Evolutionary conservation across 2,329 filamentous ascomycete genomes (phyloP), one percentile per base, ranked within the genome.

Genomic region (Phialemoniopsis sp.): DNA sequence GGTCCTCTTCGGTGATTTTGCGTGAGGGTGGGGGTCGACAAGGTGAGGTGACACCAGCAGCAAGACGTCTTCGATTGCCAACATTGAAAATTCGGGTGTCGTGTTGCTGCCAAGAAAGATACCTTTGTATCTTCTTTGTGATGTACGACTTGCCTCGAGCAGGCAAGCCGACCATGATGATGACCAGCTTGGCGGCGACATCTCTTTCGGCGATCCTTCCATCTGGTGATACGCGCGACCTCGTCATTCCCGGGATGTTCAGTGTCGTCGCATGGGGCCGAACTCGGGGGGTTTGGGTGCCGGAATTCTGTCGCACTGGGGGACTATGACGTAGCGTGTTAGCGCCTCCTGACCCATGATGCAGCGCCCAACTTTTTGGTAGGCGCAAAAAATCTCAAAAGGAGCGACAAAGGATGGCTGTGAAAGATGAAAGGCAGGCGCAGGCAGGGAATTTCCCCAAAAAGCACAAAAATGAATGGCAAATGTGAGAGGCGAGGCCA

Each of bases 121-220:
- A 98, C 45, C 93, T 80, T 43, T 93, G 87, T 46, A 98, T 78
- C 68, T 98, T 98, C 72, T 97, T 97, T 45, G 93, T 97, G 55
- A 98, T 95, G 66, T 98, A 98, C 40, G 90, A 96, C 68, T 98
- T 98, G 58, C 93, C 93, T 54, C 93, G 77, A 9, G 93, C 93
- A 3, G 93, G 93, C 53, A 98, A 69, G 47, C 93, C 93, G 44
- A 98, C 93, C 93, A 98, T 98, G 60, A 98, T 82, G 54, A 98
- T 95, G 57, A 97, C 89, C 46, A 98, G 73, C 72, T 98, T 98
- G 31, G 93, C 87, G 36, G 90, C 93, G 36, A 98, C 87, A 74
- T 98, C 93, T 56, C 91, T 79, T 57, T 91, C 83, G 40, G 93
- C 85, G 52, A 98, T 98, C 54, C 88, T 82, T 50, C 93, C 93